These are phyloP conservation scores for Epithemia pelagica DNA, from an alignment of 108 stramenopile species.

Conservation along the genomic window DNA sequence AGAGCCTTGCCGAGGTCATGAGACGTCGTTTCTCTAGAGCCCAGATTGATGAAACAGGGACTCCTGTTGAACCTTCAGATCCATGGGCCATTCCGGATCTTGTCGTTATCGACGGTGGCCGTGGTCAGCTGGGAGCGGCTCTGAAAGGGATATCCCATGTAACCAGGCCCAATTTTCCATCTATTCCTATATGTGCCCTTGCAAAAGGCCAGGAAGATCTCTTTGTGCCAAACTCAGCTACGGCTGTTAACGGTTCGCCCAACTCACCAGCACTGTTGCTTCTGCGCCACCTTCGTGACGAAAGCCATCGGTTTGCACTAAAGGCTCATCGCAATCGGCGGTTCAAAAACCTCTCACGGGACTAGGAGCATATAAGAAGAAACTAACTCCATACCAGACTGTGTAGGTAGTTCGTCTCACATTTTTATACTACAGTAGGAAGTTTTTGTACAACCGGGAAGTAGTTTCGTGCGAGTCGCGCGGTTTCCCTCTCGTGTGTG, in stretches of 20 bases:
- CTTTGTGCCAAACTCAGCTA: constrained; percentile 14
- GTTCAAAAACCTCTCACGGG: too few relatives aligned
- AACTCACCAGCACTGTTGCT: constrained; percentile 49
- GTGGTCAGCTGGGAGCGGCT: constrained; percentile 66
- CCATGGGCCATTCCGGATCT: constrained; percentile 65
- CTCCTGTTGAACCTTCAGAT: constrained; percentile 22
- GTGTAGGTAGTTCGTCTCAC: too few relatives aligned
- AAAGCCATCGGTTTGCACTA: constrained; percentile 64
- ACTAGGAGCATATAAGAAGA: too few relatives aligned
- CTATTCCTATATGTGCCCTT: constrained; percentile 37
- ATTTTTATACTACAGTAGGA: too few relatives aligned
- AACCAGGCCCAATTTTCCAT: constrained; percentile 17
- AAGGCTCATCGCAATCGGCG: background rate
- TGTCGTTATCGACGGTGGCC: constrained; percentile 72
- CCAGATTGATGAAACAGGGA: constrained; percentile 15
- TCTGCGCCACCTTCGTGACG: constrained; percentile 53
- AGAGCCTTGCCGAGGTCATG: constrained; percentile 57
- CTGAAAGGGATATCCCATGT: constrained; percentile 50
- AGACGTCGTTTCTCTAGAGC: constrained; percentile 45
- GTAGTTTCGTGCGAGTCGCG: too few relatives aligned
- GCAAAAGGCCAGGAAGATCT: constrained; percentile 52
- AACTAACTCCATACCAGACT: too few relatives aligned
- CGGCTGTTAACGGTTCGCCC: constrained; percentile 34
- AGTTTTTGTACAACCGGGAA: too few relatives aligned
- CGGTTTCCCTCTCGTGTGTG: too few relatives aligned